phyloP scores from a whole-genome alignment of 768 basidiomycete species.

The Phlegmacium glaucopus region DNA sequence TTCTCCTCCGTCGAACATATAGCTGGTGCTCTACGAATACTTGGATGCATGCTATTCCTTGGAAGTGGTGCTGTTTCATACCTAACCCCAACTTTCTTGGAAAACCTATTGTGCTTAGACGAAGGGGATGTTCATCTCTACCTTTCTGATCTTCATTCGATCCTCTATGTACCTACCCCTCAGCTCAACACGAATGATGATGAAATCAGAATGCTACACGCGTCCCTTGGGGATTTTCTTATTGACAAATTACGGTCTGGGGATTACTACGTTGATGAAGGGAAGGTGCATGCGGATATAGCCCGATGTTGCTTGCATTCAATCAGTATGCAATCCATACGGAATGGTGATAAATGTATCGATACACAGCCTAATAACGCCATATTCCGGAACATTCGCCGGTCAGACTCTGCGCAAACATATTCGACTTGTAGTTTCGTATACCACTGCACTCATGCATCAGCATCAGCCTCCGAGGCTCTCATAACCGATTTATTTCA shows the following conservation, averaged over 20 bases:
- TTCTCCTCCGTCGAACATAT: not conserved
- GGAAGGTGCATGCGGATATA: not conserved
- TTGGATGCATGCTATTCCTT: not conserved
- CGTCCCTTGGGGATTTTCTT: slow-evolving; percentile 9
- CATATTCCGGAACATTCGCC: too few relatives aligned
- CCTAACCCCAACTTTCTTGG: not conserved
- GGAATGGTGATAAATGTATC: not conserved
- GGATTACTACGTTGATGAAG: slow-evolving; percentile 1
- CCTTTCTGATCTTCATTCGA: slow-evolving; percentile 1
- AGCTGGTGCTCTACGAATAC: not conserved
- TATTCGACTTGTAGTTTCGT: not conserved
- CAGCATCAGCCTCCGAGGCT: not conserved
- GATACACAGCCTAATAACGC: too few relatives aligned
- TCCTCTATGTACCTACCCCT: not conserved
- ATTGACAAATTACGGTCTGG: slow-evolving; percentile 4
- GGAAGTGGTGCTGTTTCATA: not conserved
- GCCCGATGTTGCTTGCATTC: not conserved
- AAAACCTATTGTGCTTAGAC: not conserved
- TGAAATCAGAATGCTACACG: slow-evolving; percentile 4
- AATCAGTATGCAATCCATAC: not conserved
- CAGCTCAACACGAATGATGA: not conserved
- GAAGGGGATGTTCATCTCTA: slow-evolving; percentile 1
- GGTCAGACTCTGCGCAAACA: not conserved
- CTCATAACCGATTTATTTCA: not conserved
- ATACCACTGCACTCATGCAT: not conserved